Conservation (phyloP, 1,139 yeast genomes). For the Candida freyschussii region DNA sequence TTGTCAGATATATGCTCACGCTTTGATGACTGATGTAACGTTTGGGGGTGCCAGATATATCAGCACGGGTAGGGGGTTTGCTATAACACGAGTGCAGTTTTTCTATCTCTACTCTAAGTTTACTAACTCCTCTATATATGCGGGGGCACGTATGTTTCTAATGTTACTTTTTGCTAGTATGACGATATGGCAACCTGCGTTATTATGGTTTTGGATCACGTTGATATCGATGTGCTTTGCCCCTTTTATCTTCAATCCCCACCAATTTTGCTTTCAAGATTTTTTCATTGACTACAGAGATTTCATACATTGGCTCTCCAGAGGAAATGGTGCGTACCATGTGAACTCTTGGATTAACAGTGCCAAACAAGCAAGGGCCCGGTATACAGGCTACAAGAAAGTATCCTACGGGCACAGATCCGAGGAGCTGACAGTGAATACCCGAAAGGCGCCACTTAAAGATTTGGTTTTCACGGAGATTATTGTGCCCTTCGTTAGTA, state of each 20-base stretch:
- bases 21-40: conserved; percentile 62
- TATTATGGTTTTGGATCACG: conserved; percentile 83
- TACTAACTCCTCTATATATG: conserved; percentile 58
- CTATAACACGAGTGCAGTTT: conserved; percentile 63
- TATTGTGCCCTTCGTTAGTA: conserved; percentile 41
- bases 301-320: conserved; percentile 60
- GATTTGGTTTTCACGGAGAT: conserved; percentile 53
- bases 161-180: conserved; percentile 59
- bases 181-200: conserved; percentile 71
- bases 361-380: conserved; percentile 49
- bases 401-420: conserved; percentile 32
- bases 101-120: conserved; percentile 57
- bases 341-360: conserved; percentile 58
- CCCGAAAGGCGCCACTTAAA: conserved; percentile 39
- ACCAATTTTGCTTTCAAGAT: conserved; percentile 66
- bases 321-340: conserved; percentile 54
- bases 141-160: conserved; percentile 56
- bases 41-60: conserved; percentile 84
- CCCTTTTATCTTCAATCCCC: conserved; percentile 83
- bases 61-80: conserved; percentile 83
- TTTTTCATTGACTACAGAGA: conserved; percentile 70
- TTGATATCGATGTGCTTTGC: conserved; percentile 67
- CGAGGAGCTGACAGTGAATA: conserved; percentile 28
- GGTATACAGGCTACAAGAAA: conserved; percentile 63
- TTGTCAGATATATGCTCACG: conserved; percentile 74